Evolutionary conservation across 148 eudicot genomes (phyloP).

Genomic region (Amaranthus hypochondriacus): DNA sequence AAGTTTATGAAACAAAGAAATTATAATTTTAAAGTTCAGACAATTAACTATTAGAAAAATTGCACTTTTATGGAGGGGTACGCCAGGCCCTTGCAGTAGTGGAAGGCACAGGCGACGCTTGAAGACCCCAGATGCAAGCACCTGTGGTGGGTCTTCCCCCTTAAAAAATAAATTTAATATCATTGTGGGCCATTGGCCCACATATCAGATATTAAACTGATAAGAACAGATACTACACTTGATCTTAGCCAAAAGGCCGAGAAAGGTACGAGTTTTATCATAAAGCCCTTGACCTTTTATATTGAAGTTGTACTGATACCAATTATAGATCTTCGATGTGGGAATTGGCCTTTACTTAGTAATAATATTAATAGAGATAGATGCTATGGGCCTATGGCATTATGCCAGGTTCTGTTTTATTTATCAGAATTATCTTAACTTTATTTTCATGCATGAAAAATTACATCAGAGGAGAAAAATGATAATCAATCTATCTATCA

Average conservation of each 20-base stretch:
- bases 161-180: constrained; percentile 43
- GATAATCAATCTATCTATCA: no score
- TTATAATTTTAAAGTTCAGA: no score
- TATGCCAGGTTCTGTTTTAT: neutral
- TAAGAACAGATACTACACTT: constrained; percentile 88
- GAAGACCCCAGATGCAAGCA: constrained; percentile 24
- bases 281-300: neutral
- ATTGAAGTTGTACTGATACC: neutral
- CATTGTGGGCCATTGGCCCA: constrained; percentile 45
- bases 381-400: no score
- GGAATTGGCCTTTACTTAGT: neutral
- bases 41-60: neutral
- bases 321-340: neutral
- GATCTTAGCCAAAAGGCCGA: constrained; percentile 92
- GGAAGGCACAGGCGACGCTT: constrained; percentile 22
- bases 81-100: constrained; percentile 28
- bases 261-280: constrained; percentile 19
- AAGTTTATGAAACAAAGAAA: no score
- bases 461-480: no score
- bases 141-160: constrained; percentile 20
- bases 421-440: neutral
- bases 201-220: constrained; percentile 83
- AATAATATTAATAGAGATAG: neutral
- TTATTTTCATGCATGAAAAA: no score
- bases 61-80: neutral